phyloP scores from a whole-genome alignment of 2,329 filamentous ascomycete species.

The Passalora sequoiae region DNA sequence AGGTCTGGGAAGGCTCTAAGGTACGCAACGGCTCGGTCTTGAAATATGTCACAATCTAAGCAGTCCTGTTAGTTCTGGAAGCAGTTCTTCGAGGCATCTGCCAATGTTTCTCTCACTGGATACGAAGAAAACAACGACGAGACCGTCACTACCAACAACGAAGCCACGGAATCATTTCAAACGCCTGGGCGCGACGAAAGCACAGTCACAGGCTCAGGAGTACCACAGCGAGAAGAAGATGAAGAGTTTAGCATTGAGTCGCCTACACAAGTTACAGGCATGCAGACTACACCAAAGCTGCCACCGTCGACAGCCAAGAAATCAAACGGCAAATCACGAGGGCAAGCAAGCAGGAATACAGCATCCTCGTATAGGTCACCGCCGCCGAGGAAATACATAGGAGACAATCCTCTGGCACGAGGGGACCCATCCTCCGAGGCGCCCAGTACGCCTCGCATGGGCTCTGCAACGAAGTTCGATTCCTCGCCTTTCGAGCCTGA shows the following conservation, averaged over 20 bases:
- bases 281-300: conserved; percentile 57
- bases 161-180: conserved; percentile 28
- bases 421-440: conserved; percentile 21
- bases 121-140: conserved; percentile 76
- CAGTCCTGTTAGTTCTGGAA: conserved; percentile 99
- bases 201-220: conserved; percentile 33
- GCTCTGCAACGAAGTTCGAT: conserved; percentile 13
- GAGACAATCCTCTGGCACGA: conserved; percentile 30
- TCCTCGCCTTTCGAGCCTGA: conserved; percentile 51
- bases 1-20: conserved; percentile 96
- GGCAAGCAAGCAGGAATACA: conserved; percentile 9
- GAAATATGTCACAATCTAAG: no score
- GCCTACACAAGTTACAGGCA: conserved; percentile 43
- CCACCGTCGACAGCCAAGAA: conserved; percentile 35
- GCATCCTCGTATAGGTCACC: conserved; percentile 26
- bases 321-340: conserved; percentile 26
- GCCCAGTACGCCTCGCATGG: conserved; percentile 30
- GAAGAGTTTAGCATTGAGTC: conserved; percentile 63
- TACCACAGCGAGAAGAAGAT: conserved; percentile 28
- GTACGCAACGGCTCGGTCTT: no score
- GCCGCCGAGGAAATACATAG: conserved; percentile 40
- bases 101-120: conserved; percentile 91
- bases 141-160: conserved; percentile 44
- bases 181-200: conserved; percentile 27
- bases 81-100: conserved; percentile 97